Base-by-base conservation (phyloP, 805 yeast genomes). In the Candida alai region DNA sequence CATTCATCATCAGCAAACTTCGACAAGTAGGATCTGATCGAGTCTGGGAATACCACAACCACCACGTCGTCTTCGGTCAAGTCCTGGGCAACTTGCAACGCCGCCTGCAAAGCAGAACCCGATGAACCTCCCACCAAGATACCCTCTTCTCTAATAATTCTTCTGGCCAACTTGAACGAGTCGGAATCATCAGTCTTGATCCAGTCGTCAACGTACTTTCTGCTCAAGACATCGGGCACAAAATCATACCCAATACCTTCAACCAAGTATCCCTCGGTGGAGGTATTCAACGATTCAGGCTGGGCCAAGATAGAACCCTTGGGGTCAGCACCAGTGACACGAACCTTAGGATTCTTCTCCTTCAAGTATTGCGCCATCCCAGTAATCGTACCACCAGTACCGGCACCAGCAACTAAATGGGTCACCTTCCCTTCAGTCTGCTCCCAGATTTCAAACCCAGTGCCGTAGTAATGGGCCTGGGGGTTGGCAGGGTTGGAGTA, bases 311-410 rank as follows among this genome's bases (percentile, higher is more conserved):
- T 84, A 31, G 95, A 86, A 20, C 95, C 95, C 44, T 75, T 68
- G 24, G 95, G 95, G 63, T 85, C 95, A 27, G 94, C 95, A 46
- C 82, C 95, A 32, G 80, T 71, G 27, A 85, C 74, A 39, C 68
- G 57, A 42, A 85, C 66, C 11, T 75, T 62, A 17, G 78, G 62
- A 58, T 83, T 73, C 58, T 80, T 73, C 56, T 78, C 84, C 65
- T 84, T 84, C 48, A 90, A 68, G 58, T 70, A 93, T 40, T 70
- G 70, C 3, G 95, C 75, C 19, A 88, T 88, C 36, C 98, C 98
- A n/a, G 95, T 70, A 29, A 90, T 86, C 2, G 98, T 93, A 37
- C 98, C 98, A 62, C 95, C 95, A 38, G 95, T 85, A 63, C 95
- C 95, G 6, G 95, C 95, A 58, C 95, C 95, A 24, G 95, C 95